Conservation (phyloP, 306 rosid genomes). For the Fagus sylvatica region DNA sequence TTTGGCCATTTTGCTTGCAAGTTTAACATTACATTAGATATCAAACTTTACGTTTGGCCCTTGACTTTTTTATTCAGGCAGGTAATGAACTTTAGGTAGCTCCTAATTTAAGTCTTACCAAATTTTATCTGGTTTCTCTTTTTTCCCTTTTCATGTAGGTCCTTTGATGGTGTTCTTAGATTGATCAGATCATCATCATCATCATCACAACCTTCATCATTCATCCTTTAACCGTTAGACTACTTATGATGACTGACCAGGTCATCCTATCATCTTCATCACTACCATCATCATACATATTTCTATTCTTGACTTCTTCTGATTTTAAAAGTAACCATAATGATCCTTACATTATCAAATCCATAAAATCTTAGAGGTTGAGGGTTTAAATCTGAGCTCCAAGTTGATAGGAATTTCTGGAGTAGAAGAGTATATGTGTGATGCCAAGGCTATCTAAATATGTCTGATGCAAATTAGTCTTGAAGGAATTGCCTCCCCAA, state of each 20-base stretch:
- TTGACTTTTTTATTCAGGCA: slow-evolving; percentile 5
- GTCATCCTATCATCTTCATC: background rate
- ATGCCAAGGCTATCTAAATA: background rate
- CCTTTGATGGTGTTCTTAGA: background rate
- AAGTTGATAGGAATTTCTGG: background rate
- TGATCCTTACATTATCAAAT: background rate
- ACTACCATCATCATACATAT: background rate
- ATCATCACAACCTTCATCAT: background rate
- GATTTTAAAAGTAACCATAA: background rate
- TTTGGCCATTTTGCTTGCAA: slow-evolving; percentile 18
- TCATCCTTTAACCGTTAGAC: background rate
- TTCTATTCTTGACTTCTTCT: background rate
- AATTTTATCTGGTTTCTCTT: background rate
- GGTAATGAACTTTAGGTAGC: background rate
- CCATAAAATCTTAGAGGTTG: background rate
- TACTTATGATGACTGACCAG: background rate
- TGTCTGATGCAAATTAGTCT: too few relatives aligned
- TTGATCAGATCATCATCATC: slow-evolving; percentile 11
- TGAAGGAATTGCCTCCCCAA: background rate
- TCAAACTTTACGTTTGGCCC: slow-evolving; percentile 2
- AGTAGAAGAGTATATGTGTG: background rate
- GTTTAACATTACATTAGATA: background rate
- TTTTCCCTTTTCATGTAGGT: background rate
- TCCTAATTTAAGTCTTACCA: background rate
- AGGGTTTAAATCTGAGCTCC: background rate